These are phyloP conservation scores for Pyrenochaeta sp. DNA, from an alignment of 2,329 filamentous ascomycete species.

Conservation along the genomic window DNA sequence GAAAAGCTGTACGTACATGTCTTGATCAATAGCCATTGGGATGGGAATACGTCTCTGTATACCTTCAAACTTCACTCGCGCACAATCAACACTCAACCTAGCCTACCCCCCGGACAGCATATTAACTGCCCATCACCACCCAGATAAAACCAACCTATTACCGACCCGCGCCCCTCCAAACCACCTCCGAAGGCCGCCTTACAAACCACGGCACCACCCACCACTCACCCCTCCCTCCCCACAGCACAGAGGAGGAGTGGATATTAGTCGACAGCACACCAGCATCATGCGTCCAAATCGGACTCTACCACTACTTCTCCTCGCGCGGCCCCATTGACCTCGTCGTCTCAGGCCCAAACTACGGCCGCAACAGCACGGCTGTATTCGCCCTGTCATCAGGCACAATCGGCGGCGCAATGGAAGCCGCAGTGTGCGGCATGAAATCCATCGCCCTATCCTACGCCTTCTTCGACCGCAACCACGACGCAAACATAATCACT, in stretches of 20 bases:
- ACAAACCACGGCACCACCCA: constrained; percentile 50
- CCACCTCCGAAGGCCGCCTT: constrained; percentile 39
- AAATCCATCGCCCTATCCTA: constrained; percentile 83
- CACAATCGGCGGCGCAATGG: constrained; percentile 60
- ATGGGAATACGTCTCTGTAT: background rate
- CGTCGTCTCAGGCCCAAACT: constrained; percentile 60
- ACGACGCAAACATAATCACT: constrained; percentile 81
- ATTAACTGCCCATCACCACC: background rate
- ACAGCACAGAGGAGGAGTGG: constrained; percentile 56
- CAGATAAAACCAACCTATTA: constrained; percentile 81
- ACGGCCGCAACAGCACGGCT: constrained; percentile 60
- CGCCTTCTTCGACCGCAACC: constrained; percentile 86
- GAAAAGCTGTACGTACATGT: constrained; percentile 66
- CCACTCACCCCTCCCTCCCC: constrained; percentile 40
- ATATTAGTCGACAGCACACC: constrained; percentile 60
- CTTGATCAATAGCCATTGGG: background rate
- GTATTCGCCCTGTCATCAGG: constrained; percentile 60
- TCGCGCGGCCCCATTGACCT: constrained; percentile 56
- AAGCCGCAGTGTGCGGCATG: constrained; percentile 57
- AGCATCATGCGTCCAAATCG: constrained; percentile 60
- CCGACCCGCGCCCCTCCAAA: constrained; percentile 68
- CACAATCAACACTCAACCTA: background rate
- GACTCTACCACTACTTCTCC: constrained; percentile 57
- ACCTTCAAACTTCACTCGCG: background rate
- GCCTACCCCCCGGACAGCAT: background rate